phyloP scores from a whole-genome alignment of 257 asterid species.

The Jacaranda mimosifolia region DNA sequence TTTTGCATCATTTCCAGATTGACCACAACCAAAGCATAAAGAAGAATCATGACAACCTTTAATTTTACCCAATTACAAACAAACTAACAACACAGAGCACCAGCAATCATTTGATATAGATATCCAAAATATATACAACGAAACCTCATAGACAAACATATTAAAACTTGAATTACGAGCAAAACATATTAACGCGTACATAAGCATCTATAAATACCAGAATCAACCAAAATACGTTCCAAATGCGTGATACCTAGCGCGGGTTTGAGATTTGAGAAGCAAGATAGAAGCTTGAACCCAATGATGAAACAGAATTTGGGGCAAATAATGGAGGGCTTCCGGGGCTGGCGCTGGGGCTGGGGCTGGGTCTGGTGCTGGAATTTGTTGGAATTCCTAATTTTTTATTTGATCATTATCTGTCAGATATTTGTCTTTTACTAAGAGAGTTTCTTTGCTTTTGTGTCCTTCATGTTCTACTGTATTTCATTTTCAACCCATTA shows the following conservation, averaged over 20 bases:
- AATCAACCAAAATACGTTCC: constrained; percentile 35
- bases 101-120: not conserved
- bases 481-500: constrained; percentile 27
- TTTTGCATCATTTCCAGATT: constrained; percentile 22
- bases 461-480: constrained; percentile 22
- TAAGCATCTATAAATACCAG: not conserved
- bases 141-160: constrained; percentile 19
- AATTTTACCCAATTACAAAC: constrained; percentile 5
- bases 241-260: constrained; percentile 30
- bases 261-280: constrained; percentile 44
- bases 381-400: constrained; percentile 31
- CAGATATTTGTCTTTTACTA: constrained; percentile 22
- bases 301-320: constrained; percentile 38
- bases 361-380: constrained; percentile 43
- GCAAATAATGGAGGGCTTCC: constrained; percentile 42
- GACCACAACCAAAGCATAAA: constrained; percentile 32
- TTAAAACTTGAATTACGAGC: constrained; percentile 19
- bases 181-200: constrained; percentile 4
- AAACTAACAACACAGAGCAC: constrained; percentile 23
- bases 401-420: constrained; percentile 18
- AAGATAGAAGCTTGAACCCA: constrained; percentile 25
- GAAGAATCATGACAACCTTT: not conserved
- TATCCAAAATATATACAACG: not conserved
- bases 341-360: constrained; percentile 40
- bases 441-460: not conserved